A percentile compares a stretch with the other conserved stretches of the same genome.
These are phyloP conservation scores for Rubroboletus satanas DNA, from an alignment of 768 basidiomycete species.

Conservation along the genomic window DNA sequence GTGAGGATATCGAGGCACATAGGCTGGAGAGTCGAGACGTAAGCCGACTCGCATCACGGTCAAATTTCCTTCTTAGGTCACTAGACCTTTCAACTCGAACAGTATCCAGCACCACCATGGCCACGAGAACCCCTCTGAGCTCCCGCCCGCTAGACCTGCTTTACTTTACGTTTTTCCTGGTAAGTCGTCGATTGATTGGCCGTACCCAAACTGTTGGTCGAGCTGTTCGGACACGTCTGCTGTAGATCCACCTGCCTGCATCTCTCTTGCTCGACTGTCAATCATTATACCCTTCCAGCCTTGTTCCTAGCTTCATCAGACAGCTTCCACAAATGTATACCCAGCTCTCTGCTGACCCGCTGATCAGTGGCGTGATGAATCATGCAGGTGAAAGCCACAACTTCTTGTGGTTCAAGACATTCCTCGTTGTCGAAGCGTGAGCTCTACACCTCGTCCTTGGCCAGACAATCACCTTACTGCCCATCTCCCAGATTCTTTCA, in stretches of 20 bases:
- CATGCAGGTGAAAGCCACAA: slow-evolving; percentile 31
- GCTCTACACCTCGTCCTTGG: slow-evolving; percentile 15
- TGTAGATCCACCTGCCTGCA: slow-evolving; percentile 62
- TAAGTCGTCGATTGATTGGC: slow-evolving; percentile 26
- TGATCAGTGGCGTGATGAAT: slow-evolving; percentile 53
- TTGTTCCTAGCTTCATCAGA: slow-evolving; percentile 48
- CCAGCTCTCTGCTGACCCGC: slow-evolving; percentile 59
- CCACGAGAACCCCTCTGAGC: slow-evolving; percentile 36
- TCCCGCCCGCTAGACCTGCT: slow-evolving; percentile 62
- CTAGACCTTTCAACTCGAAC: background rate
- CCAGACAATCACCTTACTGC: background rate
- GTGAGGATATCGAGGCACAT: no score
- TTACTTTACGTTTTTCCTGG: slow-evolving; percentile 71
- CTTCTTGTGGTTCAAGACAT: slow-evolving; percentile 62
- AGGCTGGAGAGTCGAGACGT: no score
- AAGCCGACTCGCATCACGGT: background rate
- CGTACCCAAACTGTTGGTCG: background rate
- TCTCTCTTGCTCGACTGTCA: slow-evolving; percentile 72
- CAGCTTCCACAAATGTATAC: slow-evolving; percentile 50
- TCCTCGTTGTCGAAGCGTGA: slow-evolving; percentile 59
- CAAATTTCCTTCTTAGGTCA: background rate
- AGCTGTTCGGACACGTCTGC: background rate
- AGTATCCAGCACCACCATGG: slow-evolving; percentile 4
- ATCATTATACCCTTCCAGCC: slow-evolving; percentile 50
- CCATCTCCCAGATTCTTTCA: slow-evolving; percentile 49